Evolutionary conservation across 768 basidiomycete species (phyloP).

Genomic region (Trametes meyenii): DNA sequence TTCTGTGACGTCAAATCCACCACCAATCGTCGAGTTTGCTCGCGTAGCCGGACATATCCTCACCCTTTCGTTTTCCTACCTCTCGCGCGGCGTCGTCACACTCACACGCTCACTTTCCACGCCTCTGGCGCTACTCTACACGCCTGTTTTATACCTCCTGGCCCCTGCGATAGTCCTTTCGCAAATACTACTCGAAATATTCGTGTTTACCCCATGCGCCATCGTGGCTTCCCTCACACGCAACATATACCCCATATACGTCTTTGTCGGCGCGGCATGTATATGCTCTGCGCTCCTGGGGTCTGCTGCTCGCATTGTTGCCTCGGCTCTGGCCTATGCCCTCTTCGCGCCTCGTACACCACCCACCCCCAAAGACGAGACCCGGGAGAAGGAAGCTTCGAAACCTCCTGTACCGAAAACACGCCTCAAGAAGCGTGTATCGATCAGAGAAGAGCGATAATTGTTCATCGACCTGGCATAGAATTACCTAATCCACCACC

Average conservation of each 20-base stretch:
- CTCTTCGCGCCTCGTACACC: conserved; percentile 13
- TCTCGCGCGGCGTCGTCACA: conserved; percentile 6
- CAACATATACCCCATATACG: conserved; percentile 32
- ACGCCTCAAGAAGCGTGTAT: conserved; percentile 18
- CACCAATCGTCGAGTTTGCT: conserved; percentile 26
- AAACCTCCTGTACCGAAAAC: not conserved
- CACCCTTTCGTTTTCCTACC: conserved; percentile 6
- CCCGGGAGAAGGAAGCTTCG: not conserved
- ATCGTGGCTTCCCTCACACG: conserved; percentile 24
- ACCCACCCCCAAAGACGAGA: not conserved
- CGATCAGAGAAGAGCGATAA: conserved; percentile 19
- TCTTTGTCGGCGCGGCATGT: conserved; percentile 27
- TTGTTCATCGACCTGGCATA: too few species aligned
- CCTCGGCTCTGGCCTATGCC: conserved; percentile 11
- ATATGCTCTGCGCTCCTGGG: conserved; percentile 26
- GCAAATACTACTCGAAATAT: conserved; percentile 43
- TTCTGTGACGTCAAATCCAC: conserved; percentile 2
- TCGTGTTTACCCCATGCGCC: conserved; percentile 50
- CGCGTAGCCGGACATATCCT: conserved; percentile 16
- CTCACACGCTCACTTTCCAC: conserved; percentile 2
- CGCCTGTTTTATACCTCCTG: conserved; percentile 43
- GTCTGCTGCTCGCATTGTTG: conserved; percentile 21
- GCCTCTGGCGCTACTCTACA: conserved; percentile 27
- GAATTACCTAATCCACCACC: too few species aligned
- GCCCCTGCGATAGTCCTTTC: conserved; percentile 50